phyloP scores from a whole-genome alignment of 1,284 basidiomycete species.

The Ceratobasidium sp. region DNA sequence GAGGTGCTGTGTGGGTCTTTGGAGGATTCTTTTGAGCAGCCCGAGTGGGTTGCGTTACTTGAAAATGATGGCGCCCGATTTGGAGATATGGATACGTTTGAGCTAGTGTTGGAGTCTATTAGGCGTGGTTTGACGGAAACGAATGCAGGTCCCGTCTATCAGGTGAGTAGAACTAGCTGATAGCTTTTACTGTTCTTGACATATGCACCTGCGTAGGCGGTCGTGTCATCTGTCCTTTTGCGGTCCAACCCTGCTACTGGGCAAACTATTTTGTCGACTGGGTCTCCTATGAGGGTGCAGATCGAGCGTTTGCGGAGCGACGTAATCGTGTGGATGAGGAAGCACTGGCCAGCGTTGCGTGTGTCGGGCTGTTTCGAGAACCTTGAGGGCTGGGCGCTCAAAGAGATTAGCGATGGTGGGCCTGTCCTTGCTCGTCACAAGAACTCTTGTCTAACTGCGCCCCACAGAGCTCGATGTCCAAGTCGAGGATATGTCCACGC shows the following conservation, averaged over 20 bases:
- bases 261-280: slow-evolving; percentile 71
- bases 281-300: slow-evolving; percentile 73
- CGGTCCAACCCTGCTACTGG: slow-evolving; percentile 72
- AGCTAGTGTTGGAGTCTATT: slow-evolving; percentile 76
- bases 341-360: slow-evolving; percentile 82
- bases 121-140: slow-evolving; percentile 69
- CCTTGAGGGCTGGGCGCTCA: slow-evolving; percentile 86
- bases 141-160: slow-evolving; percentile 78
- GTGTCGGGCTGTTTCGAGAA: slow-evolving; percentile 83
- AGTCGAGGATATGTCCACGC: slow-evolving; percentile 66
- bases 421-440: slow-evolving; percentile 22
- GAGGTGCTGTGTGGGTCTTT: slow-evolving; percentile 71
- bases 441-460: slow-evolving; percentile 27
- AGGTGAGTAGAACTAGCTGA: slow-evolving; percentile 62
- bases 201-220: slow-evolving; percentile 63
- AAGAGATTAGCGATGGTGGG: slow-evolving; percentile 87
- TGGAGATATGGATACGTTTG: slow-evolving; percentile 78
- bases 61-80: slow-evolving; percentile 76
- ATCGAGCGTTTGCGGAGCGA: slow-evolving; percentile 81
- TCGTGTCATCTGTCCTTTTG: slow-evolving; percentile 80
- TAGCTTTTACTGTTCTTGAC: slow-evolving; percentile 7
- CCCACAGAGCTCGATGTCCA: slow-evolving; percentile 82
- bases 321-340: slow-evolving; percentile 70
- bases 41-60: slow-evolving; percentile 80
- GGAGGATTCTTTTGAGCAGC: slow-evolving; percentile 73